A percentile compares a stretch with the other conserved stretches of the same genome.
These are phyloP conservation scores for Miscanthus lutarioriparius DNA, from an alignment of 176 grass and related monocot genomes.

Conservation along the genomic window DNA sequence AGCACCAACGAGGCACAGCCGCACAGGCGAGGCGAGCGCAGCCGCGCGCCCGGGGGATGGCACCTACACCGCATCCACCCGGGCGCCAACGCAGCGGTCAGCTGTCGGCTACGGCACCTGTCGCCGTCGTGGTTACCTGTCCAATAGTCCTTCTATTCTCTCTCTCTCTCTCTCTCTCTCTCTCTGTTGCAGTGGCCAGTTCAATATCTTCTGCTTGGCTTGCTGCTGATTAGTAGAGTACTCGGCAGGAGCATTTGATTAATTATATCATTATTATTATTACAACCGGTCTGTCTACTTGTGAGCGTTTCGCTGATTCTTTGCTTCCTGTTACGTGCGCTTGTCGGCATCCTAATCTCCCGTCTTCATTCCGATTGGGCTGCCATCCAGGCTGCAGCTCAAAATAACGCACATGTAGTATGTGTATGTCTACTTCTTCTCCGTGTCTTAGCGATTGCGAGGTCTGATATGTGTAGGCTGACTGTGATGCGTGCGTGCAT, in stretches of 20 bases:
- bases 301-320: background rate
- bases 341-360: background rate
- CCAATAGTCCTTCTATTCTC: background rate
- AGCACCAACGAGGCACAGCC: background rate
- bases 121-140: background rate
- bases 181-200: background rate
- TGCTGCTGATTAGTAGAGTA: too few relatives aligned
- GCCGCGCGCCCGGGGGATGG: background rate
- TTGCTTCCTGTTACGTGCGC: slow-evolving; percentile 9
- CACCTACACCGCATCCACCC: slow-evolving; percentile 45
- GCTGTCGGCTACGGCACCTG: background rate
- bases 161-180: background rate
- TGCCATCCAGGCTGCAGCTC: background rate
- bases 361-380: background rate
- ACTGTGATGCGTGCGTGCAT: background rate
- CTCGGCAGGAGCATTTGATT: background rate
- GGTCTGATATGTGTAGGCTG: background rate
- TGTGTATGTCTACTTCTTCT: too few relatives aligned
- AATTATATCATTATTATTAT: background rate
- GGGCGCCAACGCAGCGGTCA: background rate
- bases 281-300: background rate
- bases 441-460: too few relatives aligned
- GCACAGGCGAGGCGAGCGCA: background rate
- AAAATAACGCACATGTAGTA: background rate
- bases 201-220: background rate